Base-by-base conservation (phyloP, 306 rosid species). In the Acacia confusa region DNA sequence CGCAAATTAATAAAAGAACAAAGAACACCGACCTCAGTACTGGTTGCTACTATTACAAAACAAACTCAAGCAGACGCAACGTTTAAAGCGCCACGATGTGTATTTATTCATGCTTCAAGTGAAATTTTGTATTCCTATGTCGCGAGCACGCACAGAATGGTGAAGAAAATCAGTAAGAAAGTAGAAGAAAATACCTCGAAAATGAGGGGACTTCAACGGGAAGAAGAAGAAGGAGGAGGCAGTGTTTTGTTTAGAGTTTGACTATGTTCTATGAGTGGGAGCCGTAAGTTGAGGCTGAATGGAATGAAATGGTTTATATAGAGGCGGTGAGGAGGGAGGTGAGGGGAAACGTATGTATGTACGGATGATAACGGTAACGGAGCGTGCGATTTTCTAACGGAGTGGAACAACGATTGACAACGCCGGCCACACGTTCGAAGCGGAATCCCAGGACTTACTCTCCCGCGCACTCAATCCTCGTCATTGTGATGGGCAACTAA, bases 341-440 rank as follows among this genome's bases (percentile, higher is more conserved):
- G 30, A 32, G 6, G 1, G 75, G 36, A 43, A 70, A n/a, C 17
- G 12, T n/a, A 24, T 20, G 6, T n/a, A 43, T 20, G 74, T 41
- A 40, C 19, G 83, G 43, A 69, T 3, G 30, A 15, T 67, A 80
- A 82, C 84, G 78, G 83, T 79, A n/a, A 85, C 83, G 79, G 2
- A 17, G 40, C 38, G 3, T 14, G 60, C 48, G 22, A 24, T 0
- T 53, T 40, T 43, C 65, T 41, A 63, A 79, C 88, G 81, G 79
- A 41, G 36, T 19, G 10, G 27, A n/a, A 9, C 22, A 0, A 66
- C 77, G 80, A 70, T 60, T 71, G 47, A 19, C 7, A 9, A 57
- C 65, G 66, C 90, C 89, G 90, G 81, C 91, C 90, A 79, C 87
- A 81, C 80, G 90, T 48, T 82, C 20, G 34, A 25, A 25, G 6